Evolutionary conservation across 768 basidiomycete genomes (phyloP).

Genomic region (Trametes gibbosa): DNA sequence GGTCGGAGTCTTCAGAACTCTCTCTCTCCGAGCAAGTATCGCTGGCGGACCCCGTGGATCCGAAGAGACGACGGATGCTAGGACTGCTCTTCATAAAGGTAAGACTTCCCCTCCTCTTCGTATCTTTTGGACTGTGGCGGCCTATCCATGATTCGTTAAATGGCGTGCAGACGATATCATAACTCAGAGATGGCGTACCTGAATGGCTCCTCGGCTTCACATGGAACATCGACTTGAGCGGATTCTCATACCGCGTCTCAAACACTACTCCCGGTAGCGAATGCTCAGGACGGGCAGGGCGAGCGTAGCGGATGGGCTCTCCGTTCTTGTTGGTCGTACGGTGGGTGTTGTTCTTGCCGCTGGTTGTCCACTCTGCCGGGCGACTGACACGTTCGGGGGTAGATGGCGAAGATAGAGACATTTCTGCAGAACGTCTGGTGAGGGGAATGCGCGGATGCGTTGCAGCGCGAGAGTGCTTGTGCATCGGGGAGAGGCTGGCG

Average conservation of each 20-base stretch:
- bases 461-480: not conserved
- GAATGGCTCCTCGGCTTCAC: not conserved
- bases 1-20: too few relatives aligned
- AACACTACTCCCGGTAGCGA: not conserved
- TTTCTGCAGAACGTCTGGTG: not conserved
- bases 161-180: too few relatives aligned
- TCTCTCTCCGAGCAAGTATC: too few relatives aligned
- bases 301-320: slow-evolving; percentile 4
- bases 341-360: not conserved
- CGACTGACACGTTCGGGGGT: not conserved
- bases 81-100: not conserved
- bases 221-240: slow-evolving; percentile 2
- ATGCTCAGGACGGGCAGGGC: slow-evolving; percentile 14
- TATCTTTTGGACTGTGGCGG: not conserved
- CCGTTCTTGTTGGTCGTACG: not conserved
- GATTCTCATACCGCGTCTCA: slow-evolving; percentile 8
- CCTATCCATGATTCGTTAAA: too few relatives aligned
- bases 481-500: not conserved
- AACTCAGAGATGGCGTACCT: not conserved
- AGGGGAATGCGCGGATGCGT: not conserved
- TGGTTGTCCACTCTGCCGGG: not conserved
- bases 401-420: not conserved
- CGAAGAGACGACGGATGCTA: not conserved
- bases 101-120: not conserved
- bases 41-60: not conserved